Evolutionary conservation across 2,329 filamentous ascomycete genomes (phyloP).

Genomic region (Fusarium pininemorale): DNA sequence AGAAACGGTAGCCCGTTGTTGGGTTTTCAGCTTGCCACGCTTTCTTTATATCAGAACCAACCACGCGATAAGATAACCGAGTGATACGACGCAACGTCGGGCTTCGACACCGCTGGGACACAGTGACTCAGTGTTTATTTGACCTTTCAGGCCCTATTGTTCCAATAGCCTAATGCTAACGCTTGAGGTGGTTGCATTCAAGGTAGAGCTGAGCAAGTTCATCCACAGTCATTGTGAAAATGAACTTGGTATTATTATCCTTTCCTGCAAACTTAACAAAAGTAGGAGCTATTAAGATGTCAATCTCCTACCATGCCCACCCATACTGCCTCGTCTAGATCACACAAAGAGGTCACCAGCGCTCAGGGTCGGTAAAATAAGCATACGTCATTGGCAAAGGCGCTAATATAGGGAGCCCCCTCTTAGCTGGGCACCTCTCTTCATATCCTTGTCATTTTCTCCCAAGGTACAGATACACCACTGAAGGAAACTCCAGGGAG

Average conservation of each 20-base stretch:
- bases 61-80: not conserved
- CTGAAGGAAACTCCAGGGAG: rapidly evolving
- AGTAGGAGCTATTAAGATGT: rapidly evolving
- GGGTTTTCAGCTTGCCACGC: not conserved
- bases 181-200: not conserved
- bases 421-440: not conserved
- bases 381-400: not conserved
- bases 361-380: not conserved
- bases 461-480: not conserved
- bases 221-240: too few species aligned
- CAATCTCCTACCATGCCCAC: rapidly evolving
- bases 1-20: not conserved
- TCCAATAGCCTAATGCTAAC: not conserved
- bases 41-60: not conserved
- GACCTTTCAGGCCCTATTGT: rapidly evolving
- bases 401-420: not conserved
- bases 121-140: not conserved
- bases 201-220: not conserved
- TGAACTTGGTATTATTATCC: rapidly evolving
- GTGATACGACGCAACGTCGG: not conserved
- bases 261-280: rapidly evolving
- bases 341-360: not conserved
- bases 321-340: not conserved
- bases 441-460: not conserved
- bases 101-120: not conserved